Base-by-base conservation (phyloP, 169 alveolate species). In the Eimeria falciformis region DNA sequence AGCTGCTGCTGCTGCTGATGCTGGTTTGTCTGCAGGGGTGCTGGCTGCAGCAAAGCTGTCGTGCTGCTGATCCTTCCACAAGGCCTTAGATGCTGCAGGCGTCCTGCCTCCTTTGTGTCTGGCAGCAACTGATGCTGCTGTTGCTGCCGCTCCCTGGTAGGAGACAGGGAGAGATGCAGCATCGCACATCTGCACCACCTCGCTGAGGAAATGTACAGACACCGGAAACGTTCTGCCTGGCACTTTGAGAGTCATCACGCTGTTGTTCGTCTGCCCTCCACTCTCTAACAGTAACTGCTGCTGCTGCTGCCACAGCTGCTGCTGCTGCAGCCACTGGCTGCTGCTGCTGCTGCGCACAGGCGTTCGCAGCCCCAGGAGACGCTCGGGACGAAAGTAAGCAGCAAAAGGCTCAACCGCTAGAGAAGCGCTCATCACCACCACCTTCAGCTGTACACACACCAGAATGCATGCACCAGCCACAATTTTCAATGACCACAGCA, bases 161-260 rank as follows among this genome's bases (percentile, higher is more conserved):
- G 86, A 65, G 23, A 45, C 40, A 77, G 86, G 86, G 12, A 77
- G 86, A n/a, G 68, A 77, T 5, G 86, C 43, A 1, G 69, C 46
- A 33, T 77, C 86, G 45, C 86, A 77, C 86, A 77, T 77, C 18
- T 21, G 17, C 7, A 77, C 12, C 23, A 77, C 86, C 14, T 77
- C 86, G 37, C 43, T 53, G 46, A 77, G 86, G 93, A 98, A 99
- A 91, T 97, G 98, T 23, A 97, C 95, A 25, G 96, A 96, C 33
- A 99, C 99, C 43, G 99, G 99, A 92, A 98, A 99, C 12, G 99
- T 98, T 91, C 99, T 95, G 9, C 99, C 99, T 23, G 99, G 99
- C 46, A 99, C 99, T 45, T 96, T 95, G 95, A 97, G 98, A 43
- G 66, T 53, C 47, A 33, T 75, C 81, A 81, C 90, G 58, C 56